Evolutionary conservation across 2,329 filamentous ascomycete genomes (phyloP).

Genomic region (Fusarium luffae): DNA sequence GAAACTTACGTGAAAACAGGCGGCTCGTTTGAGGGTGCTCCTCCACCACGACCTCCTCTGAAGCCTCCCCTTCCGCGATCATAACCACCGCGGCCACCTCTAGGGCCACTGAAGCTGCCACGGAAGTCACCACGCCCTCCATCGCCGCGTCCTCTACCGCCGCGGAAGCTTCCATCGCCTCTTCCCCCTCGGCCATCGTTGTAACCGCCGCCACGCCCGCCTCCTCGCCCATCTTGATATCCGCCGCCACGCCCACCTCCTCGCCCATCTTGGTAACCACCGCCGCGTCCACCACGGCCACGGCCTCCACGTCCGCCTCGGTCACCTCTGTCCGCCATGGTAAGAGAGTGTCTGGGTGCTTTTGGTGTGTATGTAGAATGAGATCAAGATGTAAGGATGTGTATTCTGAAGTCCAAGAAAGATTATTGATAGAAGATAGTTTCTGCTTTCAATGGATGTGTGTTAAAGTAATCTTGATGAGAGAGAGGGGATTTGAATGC

Average conservation of each 20-base stretch:
- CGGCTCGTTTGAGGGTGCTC: slow-evolving; percentile 6
- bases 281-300: slow-evolving; percentile 42
- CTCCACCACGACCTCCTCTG: slow-evolving; percentile 31
- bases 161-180: slow-evolving; percentile 29
- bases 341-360: background rate
- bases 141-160: slow-evolving; percentile 39
- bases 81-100: slow-evolving; percentile 35
- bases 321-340: slow-evolving; percentile 47
- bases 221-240: background rate
- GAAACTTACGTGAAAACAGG: slow-evolving; percentile 39
- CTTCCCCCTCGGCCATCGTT: slow-evolving; percentile 34
- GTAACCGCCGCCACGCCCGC: slow-evolving; percentile 34
- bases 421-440: background rate
- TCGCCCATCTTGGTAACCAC: slow-evolving; percentile 26
- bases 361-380: background rate
- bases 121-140: slow-evolving; percentile 26
- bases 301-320: slow-evolving; percentile 39
- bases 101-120: slow-evolving; percentile 31
- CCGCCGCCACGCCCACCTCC: slow-evolving; percentile 17
- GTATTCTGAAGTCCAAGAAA: background rate
- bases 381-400: background rate
- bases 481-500: background rate
- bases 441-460: background rate
- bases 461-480: background rate
- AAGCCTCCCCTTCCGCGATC: slow-evolving; percentile 38